Evolutionary conservation across 495 filamentous ascomycete species (phyloP), one percentile per base, ranked within the genome.

Genomic region (Staphylotrichum longicolle): DNA sequence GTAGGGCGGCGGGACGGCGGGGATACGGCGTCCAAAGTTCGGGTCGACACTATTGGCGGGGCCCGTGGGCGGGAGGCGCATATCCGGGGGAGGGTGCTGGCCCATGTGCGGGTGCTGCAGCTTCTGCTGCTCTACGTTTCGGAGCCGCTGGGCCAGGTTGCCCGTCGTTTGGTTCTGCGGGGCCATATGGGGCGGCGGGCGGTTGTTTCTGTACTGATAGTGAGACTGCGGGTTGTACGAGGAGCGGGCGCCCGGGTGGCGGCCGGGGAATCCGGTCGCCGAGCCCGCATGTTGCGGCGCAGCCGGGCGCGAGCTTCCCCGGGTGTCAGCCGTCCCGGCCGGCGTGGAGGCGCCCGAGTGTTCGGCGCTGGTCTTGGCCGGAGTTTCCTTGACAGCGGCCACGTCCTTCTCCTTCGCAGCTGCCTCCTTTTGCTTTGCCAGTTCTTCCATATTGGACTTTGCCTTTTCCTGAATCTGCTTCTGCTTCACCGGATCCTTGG

Each of bases 401-500:
- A 66, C 30, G n/a, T 72, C 72, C 66, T 80, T 78, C 58, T 77
- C 74, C 67, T 78, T 79, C 1, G 63, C 50, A 7, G 66, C 70
- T 10, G 71, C 70, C 32, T 72, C 73, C 66, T 77, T 80, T 49
- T 66, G 63, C 57, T 66, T 71, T 15, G 78, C 77, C 15, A 84
- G 76, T 65, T 89, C 86, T 54, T 86, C 82, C 33, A 81, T 84
- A 63, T 91, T 85, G 62, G 79, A 78, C 58, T 88, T 82, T 3
- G 90, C 91, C 68, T 91, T 93, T 70, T 91, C 87, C 62, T 96
- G 86, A 63, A 99, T 98, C 70, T 89, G 84, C 64, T 91, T 84
- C 75, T 99, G 94, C 77, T 97, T 98, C 48, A 77, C 79, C 27
- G 89, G 90, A 70, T 99, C 94, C 71, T 98, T 99, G 27, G 94